Evolutionary conservation across 345 rosid species (phyloP).

Genomic region (Brassica carinata): DNA sequence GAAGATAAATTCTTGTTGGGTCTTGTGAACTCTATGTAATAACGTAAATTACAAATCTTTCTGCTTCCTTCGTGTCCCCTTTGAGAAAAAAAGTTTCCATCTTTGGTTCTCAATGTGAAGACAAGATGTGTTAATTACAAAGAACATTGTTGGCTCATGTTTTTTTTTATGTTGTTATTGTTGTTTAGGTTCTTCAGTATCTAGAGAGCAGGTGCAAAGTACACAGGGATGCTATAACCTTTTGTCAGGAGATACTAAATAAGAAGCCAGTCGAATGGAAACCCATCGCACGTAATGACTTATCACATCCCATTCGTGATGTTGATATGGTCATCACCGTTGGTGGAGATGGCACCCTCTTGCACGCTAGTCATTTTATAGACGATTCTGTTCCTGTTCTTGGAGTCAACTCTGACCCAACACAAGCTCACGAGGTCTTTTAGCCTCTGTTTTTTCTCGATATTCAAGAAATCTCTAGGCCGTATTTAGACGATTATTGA

Average conservation of each 20-base stretch:
- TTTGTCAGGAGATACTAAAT: slow-evolving; percentile 69
- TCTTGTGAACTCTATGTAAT: neutral
- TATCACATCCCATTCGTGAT: slow-evolving; percentile 54
- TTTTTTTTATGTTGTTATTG: neutral
- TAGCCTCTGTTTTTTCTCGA: neutral
- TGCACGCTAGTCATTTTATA: slow-evolving; percentile 89
- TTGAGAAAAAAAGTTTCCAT: neutral
- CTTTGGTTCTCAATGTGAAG: slow-evolving; percentile 3
- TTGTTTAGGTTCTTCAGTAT: slow-evolving; percentile 51
- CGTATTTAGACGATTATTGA: too few species aligned
- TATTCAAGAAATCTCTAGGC: too few species aligned
- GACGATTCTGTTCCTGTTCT: slow-evolving; percentile 75
- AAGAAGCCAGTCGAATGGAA: slow-evolving; percentile 72
- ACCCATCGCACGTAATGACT: slow-evolving; percentile 54
- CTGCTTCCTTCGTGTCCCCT: slow-evolving; percentile 8
- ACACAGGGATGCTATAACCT: slow-evolving; percentile 64
- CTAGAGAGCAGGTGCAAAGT: slow-evolving; percentile 72
- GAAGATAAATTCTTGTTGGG: neutral
- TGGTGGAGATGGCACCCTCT: slow-evolving; percentile 95
- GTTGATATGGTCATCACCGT: slow-evolving; percentile 87
- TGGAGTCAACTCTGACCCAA: slow-evolving; percentile 95
- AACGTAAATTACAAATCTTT: neutral
- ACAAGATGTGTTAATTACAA: neutral
- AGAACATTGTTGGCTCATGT: neutral
- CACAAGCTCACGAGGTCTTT: slow-evolving; percentile 69